Evolutionary conservation across 2,329 filamentous ascomycete species (phyloP).

Genomic region (Ascosphaera pollenicola): DNA sequence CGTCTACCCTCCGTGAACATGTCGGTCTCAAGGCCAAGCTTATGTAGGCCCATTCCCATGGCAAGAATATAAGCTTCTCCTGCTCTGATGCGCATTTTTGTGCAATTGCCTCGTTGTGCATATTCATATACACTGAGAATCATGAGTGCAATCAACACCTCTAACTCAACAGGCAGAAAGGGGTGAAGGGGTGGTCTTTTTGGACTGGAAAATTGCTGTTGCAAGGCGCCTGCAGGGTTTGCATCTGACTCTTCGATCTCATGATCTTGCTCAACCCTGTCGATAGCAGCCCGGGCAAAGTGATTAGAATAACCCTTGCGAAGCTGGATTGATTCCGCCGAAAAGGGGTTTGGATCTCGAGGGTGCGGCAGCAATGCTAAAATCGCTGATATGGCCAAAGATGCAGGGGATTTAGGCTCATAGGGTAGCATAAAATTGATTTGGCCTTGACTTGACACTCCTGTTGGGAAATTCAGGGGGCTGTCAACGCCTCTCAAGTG

Average conservation of each 20-base stretch:
- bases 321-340: constrained; percentile 13
- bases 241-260: constrained; percentile 19
- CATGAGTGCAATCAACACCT: constrained; percentile 19
- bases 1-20: constrained; percentile 19
- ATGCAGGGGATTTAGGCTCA: constrained; percentile 19
- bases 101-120: constrained; percentile 21
- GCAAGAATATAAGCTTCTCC: constrained; percentile 22
- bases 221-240: constrained; percentile 19
- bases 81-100: constrained; percentile 24
- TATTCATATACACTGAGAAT: constrained; percentile 25
- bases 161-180: constrained; percentile 18
- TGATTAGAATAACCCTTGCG: constrained; percentile 19
- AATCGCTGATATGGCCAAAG: constrained; percentile 21
- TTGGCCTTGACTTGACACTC: constrained; percentile 8
- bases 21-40: constrained; percentile 13
- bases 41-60: constrained; percentile 21
- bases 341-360: constrained; percentile 15
- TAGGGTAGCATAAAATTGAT: constrained; percentile 13
- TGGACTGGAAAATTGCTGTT: constrained; percentile 11
- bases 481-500: constrained; percentile 11
- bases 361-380: constrained; percentile 22
- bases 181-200: constrained; percentile 18
- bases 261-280: constrained; percentile 20
- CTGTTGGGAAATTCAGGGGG: constrained; percentile 12
- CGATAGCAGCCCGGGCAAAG: constrained; percentile 18